Percentiles rank a stretch among this genome's conserved stretches.
phyloP scores from a whole-genome alignment of 257 asterid species.

The Fraxinus cuspidata region DNA sequence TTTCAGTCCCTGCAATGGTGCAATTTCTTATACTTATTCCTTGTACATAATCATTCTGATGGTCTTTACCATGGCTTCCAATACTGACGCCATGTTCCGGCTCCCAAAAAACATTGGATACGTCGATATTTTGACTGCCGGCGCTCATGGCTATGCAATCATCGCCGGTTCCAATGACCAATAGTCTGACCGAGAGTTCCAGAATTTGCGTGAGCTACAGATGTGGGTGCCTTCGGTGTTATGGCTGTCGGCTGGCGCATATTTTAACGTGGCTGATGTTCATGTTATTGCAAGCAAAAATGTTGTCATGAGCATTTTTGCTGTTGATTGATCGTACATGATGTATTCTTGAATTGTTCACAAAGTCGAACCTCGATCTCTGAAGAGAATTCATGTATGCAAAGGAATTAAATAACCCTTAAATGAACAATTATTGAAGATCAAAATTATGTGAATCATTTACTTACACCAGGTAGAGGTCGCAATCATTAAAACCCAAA shows the following conservation, averaged over 20 bases:
- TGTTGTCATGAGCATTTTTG: constrained; percentile 58
- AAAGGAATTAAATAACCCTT: no score
- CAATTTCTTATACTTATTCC: constrained; percentile 48
- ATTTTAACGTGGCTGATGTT: constrained; percentile 34
- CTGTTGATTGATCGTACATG: constrained; percentile 62
- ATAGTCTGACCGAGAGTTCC: no score
- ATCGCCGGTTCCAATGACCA: constrained; percentile 52
- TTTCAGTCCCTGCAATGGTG: constrained; percentile 50
- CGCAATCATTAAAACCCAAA: constrained; percentile 59
- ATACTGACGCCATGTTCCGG: constrained; percentile 90
- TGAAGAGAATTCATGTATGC: constrained; percentile 8
- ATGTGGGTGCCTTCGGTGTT: constrained; percentile 82
- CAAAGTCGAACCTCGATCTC: constrained; percentile 66
- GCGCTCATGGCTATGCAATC: constrained; percentile 72
- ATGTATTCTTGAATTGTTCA: constrained; percentile 42
- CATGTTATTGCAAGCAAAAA: constrained; percentile 60
- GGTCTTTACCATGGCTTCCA: constrained; percentile 62
- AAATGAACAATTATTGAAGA: no score
- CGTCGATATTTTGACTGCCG: constrained; percentile 51
- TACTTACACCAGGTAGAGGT: constrained; percentile 51
- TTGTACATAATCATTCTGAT: constrained; percentile 38
- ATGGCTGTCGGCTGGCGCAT: constrained; percentile 65
- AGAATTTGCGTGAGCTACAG: constrained; percentile 46
- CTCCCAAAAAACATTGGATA: constrained; percentile 54
- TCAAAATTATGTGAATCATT: no score